Conservation (phyloP, 2,329 filamentous ascomycete species). For the Colletotrichum phormii region DNA sequence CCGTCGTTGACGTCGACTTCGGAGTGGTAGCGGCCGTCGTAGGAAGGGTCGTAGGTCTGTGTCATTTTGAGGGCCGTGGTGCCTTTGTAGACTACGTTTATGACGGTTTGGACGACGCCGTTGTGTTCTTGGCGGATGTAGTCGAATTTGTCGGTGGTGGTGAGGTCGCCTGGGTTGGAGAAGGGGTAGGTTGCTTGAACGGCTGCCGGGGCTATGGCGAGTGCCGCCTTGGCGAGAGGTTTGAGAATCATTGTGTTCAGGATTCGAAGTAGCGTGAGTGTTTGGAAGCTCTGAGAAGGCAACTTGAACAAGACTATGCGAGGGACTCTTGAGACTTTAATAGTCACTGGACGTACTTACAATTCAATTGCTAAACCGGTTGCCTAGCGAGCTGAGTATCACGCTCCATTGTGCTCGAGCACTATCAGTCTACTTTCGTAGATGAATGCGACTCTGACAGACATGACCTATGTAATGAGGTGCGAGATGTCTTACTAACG, state of each 20-base stretch:
- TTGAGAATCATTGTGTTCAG: background rate
- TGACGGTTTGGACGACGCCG: conserved; percentile 55
- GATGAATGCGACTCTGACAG: background rate
- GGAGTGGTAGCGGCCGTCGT: conserved; percentile 60
- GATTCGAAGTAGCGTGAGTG: too few species aligned
- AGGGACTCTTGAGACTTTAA: too few species aligned
- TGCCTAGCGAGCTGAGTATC: too few species aligned
- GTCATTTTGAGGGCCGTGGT: conserved; percentile 57
- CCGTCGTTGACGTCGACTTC: conserved; percentile 57
- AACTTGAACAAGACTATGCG: too few species aligned
- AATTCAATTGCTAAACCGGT: too few species aligned
- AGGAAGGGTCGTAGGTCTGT: conserved; percentile 54
- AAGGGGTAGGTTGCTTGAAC: conserved; percentile 51
- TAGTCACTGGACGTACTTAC: too few species aligned
- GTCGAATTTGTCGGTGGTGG: conserved; percentile 51
- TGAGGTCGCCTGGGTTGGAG: conserved; percentile 53
- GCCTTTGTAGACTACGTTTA: conserved; percentile 52
- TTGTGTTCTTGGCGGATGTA: conserved; percentile 51
- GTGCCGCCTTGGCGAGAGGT: conserved; percentile 18
- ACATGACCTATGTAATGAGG: background rate
- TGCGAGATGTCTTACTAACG: background rate
- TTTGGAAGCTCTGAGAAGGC: too few species aligned
- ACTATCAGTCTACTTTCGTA: background rate
- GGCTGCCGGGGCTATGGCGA: conserved; percentile 41
- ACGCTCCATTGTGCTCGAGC: background rate